These are phyloP conservation scores for Aspergillus cavernicola DNA, from an alignment of 495 filamentous ascomycete species.

Conservation along the genomic window DNA sequence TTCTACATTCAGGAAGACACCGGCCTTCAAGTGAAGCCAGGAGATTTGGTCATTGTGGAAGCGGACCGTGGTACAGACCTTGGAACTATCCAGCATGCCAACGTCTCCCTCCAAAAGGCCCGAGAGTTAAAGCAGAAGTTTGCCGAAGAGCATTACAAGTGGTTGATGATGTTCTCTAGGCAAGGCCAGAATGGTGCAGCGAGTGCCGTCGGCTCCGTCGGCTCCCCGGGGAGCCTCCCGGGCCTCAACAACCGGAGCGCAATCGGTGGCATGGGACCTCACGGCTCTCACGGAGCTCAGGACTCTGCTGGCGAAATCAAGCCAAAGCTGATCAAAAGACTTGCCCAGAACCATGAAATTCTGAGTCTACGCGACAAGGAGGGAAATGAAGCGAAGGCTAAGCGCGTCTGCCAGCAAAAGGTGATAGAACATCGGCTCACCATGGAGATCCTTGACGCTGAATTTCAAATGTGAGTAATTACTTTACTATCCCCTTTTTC, in stretches of 20 bases:
- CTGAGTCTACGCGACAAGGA: constrained; percentile 86
- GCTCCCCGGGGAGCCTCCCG: constrained; percentile 30
- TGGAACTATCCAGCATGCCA: constrained; percentile 83
- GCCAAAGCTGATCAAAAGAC: constrained; percentile 91
- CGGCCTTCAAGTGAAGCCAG: constrained; percentile 80
- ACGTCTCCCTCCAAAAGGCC: constrained; percentile 77
- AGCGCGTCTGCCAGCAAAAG: constrained; percentile 92
- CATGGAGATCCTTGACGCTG: constrained; percentile 99
- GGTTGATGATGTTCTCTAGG: constrained; percentile 94
- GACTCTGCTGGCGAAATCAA: constrained; percentile 78
- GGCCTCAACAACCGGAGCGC: constrained; percentile 56
- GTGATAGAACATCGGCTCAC: constrained; percentile 89
- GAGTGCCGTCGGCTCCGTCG: constrained; percentile 42
- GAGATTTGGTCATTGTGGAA: constrained; percentile 95
- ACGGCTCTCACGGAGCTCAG: constrained; percentile 66
- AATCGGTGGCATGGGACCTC: constrained; percentile 70
- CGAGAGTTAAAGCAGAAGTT: constrained; percentile 85
- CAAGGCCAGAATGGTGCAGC: constrained; percentile 61
- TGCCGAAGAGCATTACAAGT: constrained; percentile 89
- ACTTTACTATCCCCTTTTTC: neutral
- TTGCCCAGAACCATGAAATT: constrained; percentile 89
- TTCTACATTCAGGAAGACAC: constrained; percentile 96
- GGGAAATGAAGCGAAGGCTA: constrained; percentile 95
- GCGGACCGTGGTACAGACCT: constrained; percentile 94
- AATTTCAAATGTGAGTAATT: constrained; percentile 88